Base-by-base conservation (phyloP, 164 flowering plant species). In the Dillenia turbinata region DNA sequence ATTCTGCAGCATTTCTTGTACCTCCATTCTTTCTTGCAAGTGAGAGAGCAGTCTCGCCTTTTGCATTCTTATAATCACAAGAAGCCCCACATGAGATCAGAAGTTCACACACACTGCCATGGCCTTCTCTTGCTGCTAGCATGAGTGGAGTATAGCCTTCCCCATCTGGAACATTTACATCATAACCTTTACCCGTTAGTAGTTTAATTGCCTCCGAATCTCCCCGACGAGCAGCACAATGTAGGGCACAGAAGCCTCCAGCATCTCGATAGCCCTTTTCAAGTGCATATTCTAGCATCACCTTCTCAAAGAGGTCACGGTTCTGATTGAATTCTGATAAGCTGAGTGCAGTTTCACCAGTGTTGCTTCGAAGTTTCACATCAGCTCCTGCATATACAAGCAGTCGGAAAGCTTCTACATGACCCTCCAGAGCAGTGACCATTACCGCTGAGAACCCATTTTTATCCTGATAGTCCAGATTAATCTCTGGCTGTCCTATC, bases 101-200 rank as follows among this genome's bases (percentile, higher is more conserved):
- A 16, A 79, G 76, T 61, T 72, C 58, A 60, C 91, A 88, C 46
- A 79, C 71, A 19, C 67, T 22, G 8, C 69, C 81, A 71, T 83
- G 80, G 57, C 82, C 86, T 69, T 83, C 89, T 57, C 70, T 84
- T 7, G 95, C 95, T 15, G 91, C 91, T 50, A 79, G 47, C 95
- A 88, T 88, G 12, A 88, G 84, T 19, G 95, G 86, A 10, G 90
- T 82, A 75, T 81, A 79, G 12, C 81, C 87, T 49, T 85, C 83
- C 15, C 79, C 81, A 40, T 85, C 83, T 2, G 74, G 65, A 40
- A 71, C 70, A 53, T 85, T 80, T 10, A 82, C 79, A 40, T 79
- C 83, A 50, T 82, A 88, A 3, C 90, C 94, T 56, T 65, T 78
- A n/a, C 72, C 74, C 19, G 76, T 66, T 48, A 88, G 68, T 59